Percentiles rank a stretch among this genome's conserved stretches.
These are phyloP conservation scores for Talaromyces ruber DNA, from an alignment of 495 filamentous ascomycete species.

Conservation along the genomic window DNA sequence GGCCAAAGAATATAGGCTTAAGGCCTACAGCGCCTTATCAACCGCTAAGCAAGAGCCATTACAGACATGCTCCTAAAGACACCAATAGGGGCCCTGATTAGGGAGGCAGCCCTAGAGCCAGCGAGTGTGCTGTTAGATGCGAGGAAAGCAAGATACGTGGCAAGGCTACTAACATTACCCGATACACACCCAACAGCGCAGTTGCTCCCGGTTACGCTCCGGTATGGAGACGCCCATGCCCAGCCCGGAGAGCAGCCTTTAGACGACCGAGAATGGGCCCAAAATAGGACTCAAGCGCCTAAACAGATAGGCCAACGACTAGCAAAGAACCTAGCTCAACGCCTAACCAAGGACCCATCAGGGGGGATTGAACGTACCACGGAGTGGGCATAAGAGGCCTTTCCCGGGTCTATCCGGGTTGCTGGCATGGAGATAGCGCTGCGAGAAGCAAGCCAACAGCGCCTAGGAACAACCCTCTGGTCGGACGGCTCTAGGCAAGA, in stretches of 20 bases:
- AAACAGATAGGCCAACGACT: neutral
- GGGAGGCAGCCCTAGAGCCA: neutral
- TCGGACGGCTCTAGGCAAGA: neutral
- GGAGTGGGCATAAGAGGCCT: accelerated
- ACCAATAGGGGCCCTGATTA: neutral
- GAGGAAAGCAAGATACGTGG: neutral
- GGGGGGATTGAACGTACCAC: neutral
- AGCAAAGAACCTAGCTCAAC: neutral
- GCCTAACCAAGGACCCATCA: too few relatives aligned
- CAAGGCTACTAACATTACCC: neutral
- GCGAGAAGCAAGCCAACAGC: neutral
- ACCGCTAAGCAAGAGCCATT: neutral
- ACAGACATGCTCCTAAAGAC: neutral
- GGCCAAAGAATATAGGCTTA: neutral
- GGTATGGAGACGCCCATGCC: neutral
- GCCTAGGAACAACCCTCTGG: neutral
- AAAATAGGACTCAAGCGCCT: too few relatives aligned
- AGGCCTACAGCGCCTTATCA: neutral
- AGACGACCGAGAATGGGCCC: neutral
- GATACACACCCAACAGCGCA: too few relatives aligned
- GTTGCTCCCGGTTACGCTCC: too few relatives aligned
- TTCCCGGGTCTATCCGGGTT: neutral
- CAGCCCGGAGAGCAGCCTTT: constrained; percentile 4
- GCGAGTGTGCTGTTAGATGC: neutral
- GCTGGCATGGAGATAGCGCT: neutral